Base-by-base conservation (phyloP, 192 early-diverging fungal genomes). In the Phlyctochytrium arcticum region DNA sequence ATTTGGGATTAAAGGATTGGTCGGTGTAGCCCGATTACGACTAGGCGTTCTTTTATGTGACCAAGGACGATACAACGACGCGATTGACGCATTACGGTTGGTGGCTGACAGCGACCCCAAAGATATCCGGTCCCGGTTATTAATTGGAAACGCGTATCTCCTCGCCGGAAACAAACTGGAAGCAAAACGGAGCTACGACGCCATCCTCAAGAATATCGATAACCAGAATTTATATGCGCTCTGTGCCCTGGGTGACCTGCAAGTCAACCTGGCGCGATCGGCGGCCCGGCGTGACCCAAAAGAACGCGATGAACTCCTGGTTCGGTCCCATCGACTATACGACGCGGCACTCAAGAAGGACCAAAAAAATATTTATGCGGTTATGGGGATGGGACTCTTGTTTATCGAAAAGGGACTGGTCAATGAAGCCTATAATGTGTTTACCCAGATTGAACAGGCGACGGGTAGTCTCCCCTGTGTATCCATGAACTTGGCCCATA, bases 301-400 rank as follows among this genome's bases (percentile, higher is more conserved):
- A 44, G 63, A 65, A 47, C 19, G 63, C 26, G 63, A 65, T 10
- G 54, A 56, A 15, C 50, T 44, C 53, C 36, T 65, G 5, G n/a
- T 57, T 24, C 33, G 63, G 15, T 21, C 54, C 26, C 63, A 56
- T 29, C 35, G 54, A 21, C 31, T 65, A 31, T 65, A 65, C 24
- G 63, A 65, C 4, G 54, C 63, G 24, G 69, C 69, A 10, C 48
- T 78, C 12, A 64, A 69, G 15, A 48, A 59, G 4, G 94, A 97
- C 60, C 70, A 72, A 6, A 69, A 62, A 49, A 92, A 92, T 61
- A 78, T 85, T 0, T 87, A 89, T 33, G 95, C 93, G 1, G 90
- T 89, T 0, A 87, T 91, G 46, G 95, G 95, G 19, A 76, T 93
- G 31, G 93, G 89, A 5, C 91, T 96, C 47, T 81, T 87, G 5